Evolutionary conservation across 441 rosid genomes (phyloP), one percentile per base, ranked within the genome.

Genomic region (Aleurites moluccanus): DNA sequence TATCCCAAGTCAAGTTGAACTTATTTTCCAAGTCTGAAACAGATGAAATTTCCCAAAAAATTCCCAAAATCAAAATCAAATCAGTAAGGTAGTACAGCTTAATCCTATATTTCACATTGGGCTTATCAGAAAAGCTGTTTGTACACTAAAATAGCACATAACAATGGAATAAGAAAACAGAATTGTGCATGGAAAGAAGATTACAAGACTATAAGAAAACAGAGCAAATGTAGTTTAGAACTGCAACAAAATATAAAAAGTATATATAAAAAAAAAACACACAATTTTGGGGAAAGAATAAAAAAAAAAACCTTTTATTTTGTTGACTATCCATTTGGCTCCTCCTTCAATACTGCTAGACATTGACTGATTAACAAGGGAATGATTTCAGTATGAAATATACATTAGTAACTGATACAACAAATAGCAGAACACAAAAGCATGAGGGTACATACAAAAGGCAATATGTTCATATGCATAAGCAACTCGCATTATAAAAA

Each of bases 301-400:
- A 55, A 60, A 23, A 10, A 65, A 38, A 64, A 18, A 73, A 89
- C 98, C 98, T 93, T 93, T 93, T 65, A 93, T 25, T 80, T 91
- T 93, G 84, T 89, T 93, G 75, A 93, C 98, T 82, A 93, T 75
- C 98, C 97, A 93, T 79, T 90, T 93, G 64, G 98, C 81, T 73
- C 98, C 97, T 81, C 97, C 96, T 89, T 90, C 93, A 67, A 90
- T 88, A 79, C 97, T 91, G 77, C 73, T 86, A 10, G 90, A 86
- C 76, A 93, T 28, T 25, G 97, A 91, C 98, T 93, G 86, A 67
- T 77, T 18, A 70, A 73, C 30, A 25, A 63, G 38, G 64, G 69
- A 76, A 66, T 70, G 28, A 45, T 14, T 18, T 75, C 47, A 79
- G 66, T 20, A 47, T 8, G 20, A 74, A 47, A 68, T 71, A 38